Conservation (phyloP, 768 basidiomycete species). For the Psilocybe subaeruginosa region DNA sequence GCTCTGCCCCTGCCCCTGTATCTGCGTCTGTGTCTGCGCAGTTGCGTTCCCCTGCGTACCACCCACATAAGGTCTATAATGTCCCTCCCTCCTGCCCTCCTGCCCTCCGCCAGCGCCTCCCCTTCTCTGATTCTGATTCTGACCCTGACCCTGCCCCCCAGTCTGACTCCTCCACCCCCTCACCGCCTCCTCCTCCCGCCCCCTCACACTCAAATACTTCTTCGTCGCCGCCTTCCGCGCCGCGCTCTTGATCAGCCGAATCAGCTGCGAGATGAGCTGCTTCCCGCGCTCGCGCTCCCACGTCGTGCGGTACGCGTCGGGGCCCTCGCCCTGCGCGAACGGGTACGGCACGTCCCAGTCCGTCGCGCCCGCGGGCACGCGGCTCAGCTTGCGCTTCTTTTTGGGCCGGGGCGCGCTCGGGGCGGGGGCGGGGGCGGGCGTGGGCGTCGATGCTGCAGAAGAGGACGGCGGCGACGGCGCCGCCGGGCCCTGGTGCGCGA, state of each 20-base stretch:
- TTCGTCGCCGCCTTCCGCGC: slow-evolving; percentile 63
- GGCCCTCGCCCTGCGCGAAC: slow-evolving; percentile 72
- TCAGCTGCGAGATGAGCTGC: slow-evolving; percentile 62
- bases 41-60: neutral
- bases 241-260: slow-evolving; percentile 62
- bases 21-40: slow-evolving; percentile 29
- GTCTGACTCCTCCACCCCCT: no score
- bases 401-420: slow-evolving; percentile 18
- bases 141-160: no score
- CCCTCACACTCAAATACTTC: slow-evolving; percentile 34
- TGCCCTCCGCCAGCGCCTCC: slow-evolving; percentile 4
- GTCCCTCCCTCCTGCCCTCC: slow-evolving; percentile 16
- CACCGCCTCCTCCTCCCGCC: no score
- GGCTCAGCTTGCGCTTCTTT: slow-evolving; percentile 66
- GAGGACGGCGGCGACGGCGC: no score
- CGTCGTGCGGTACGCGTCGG: slow-evolving; percentile 58
- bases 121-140: slow-evolving; percentile 6
- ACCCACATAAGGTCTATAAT: slow-evolving; percentile 28
- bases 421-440: neutral
- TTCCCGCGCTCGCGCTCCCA: slow-evolving; percentile 71
- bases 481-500: no score
- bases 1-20: slow-evolving; percentile 20
- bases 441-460: neutral
- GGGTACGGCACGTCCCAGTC: slow-evolving; percentile 89
- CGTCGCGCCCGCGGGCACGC: slow-evolving; percentile 76